Conservation (phyloP, 75 land plant genomes). For the Pinus tabuliformis region DNA sequence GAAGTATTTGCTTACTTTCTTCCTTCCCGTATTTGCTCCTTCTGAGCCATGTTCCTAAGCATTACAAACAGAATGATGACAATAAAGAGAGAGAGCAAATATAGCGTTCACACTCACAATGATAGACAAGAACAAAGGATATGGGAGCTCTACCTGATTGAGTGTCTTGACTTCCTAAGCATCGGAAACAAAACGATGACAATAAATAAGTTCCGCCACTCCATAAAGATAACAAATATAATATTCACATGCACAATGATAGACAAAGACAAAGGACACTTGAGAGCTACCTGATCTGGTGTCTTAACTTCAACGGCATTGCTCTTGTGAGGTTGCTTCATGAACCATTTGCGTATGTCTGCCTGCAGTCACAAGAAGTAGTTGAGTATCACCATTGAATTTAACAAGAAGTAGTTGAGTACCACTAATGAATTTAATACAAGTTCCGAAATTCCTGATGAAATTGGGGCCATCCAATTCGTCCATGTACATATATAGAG, state of each 20-base stretch:
- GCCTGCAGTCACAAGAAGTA: conserved; percentile 15
- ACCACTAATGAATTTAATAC: no score
- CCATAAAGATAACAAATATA: not conserved
- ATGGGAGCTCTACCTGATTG: conserved; percentile 23
- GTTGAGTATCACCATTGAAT: no score
- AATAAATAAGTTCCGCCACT: not conserved
- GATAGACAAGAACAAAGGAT: not conserved
- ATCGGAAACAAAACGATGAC: not conserved
- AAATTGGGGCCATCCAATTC: no score
- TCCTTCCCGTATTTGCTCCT: conserved; percentile 39
- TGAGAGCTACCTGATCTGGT: conserved; percentile 20
- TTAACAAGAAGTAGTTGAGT: no score
- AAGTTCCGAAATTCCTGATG: no score
- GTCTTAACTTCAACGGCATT: not conserved
- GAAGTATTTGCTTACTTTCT: conserved; percentile 84
- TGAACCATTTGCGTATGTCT: conserved; percentile 75
- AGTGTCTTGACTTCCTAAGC: not conserved
- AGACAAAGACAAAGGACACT: conserved; percentile 5
- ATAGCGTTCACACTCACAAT: not conserved
- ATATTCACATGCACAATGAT: not conserved
- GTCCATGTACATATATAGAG: no score
- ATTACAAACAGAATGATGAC: not conserved
- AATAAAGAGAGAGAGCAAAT: not conserved
- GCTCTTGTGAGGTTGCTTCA: conserved; percentile 74
- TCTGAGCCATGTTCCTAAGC: not conserved